These are phyloP conservation scores for Cercospora zeina DNA, from an alignment of 2,329 filamentous ascomycete species.

Conservation along the genomic window DNA sequence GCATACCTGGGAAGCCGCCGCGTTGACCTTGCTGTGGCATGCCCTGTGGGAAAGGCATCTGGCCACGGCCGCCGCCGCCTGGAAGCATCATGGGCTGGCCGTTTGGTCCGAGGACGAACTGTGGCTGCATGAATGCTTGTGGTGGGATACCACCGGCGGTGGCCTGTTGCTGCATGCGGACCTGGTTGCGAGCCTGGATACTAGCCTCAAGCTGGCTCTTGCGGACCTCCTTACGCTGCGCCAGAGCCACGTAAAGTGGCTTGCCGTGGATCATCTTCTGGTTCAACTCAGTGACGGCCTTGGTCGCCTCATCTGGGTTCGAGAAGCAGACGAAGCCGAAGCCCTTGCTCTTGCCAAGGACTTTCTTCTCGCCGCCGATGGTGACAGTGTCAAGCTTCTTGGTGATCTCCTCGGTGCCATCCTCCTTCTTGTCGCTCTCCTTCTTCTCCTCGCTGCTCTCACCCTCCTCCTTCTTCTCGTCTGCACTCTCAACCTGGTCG, in stretches of 20 bases:
- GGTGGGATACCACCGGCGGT: conserved; percentile 78
- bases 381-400: conserved; percentile 55
- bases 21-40: conserved; percentile 72
- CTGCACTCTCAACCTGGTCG: conserved; percentile 46
- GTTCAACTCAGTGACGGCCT: conserved; percentile 99
- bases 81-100: conserved; percentile 66
- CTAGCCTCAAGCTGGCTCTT: conserved; percentile 98
- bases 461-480: conserved; percentile 52
- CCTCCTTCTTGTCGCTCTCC: conserved; percentile 61
- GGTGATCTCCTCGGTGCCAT: conserved; percentile 49
- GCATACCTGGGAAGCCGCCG: conserved; percentile 80
- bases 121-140: conserved; percentile 68
- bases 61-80: conserved; percentile 54
- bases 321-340: conserved; percentile 99
- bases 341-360: conserved; percentile 96
- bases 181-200: conserved; percentile 98
- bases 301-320: conserved; percentile 98
- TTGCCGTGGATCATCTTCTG: conserved; percentile 98
- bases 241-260: conserved; percentile 95
- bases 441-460: conserved; percentile 55
- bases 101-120: conserved; percentile 85
- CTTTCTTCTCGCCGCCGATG: conserved; percentile 61
- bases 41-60: conserved; percentile 61
- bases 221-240: conserved; percentile 98
- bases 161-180: conserved; percentile 96